Base-by-base conservation (phyloP, 306 rosid genomes). In the Canavalia gladiata region DNA sequence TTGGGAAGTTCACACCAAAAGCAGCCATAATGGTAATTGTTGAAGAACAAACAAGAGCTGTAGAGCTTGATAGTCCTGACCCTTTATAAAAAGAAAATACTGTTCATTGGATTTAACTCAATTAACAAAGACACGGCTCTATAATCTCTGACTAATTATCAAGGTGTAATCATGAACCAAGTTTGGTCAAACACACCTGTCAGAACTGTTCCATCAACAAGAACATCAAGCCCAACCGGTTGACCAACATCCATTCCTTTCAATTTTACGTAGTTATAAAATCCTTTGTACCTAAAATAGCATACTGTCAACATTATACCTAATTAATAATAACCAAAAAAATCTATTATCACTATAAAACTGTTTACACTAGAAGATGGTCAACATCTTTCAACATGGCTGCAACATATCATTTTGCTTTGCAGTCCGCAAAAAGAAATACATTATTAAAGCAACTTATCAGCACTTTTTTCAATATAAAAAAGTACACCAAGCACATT, bases 41-140 rank as follows among this genome's bases (percentile, higher is more conserved):
- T 67, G 97, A 82, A 69, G 97, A 89, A 87, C 97, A 92, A 83
- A 92, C 97, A 87, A 92, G 85, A 54, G 97, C 97, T 0, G 97
- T 90, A 33, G 97, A 92, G 87, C 97, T 90, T 29, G 97, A 92
- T 75, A 92, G 78, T 72, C 97, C 95, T 57, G 97, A 92, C n/a
- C 97, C 97, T 92, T 55, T 2, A 72, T 46, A 65, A 67, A 77
- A 49, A 33, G 63, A 5, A 29, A 28, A 73, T n/a, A 41, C 42
- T 42, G 6, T 50, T 37, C 11, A 47, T 35, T 47, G 7, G 29
- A 45, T 25, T 59, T 37, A 71, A 72, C 18, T 28, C 12, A 8
- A 46, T 25, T 35, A 46, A 42, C 18, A 58, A 75, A 58, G 58
- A 59, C 79, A 58, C 7, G 79, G 18, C 33, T 70, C 63, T 11